phyloP scores from a whole-genome alignment of 768 basidiomycete species.

The Russula lepida region DNA sequence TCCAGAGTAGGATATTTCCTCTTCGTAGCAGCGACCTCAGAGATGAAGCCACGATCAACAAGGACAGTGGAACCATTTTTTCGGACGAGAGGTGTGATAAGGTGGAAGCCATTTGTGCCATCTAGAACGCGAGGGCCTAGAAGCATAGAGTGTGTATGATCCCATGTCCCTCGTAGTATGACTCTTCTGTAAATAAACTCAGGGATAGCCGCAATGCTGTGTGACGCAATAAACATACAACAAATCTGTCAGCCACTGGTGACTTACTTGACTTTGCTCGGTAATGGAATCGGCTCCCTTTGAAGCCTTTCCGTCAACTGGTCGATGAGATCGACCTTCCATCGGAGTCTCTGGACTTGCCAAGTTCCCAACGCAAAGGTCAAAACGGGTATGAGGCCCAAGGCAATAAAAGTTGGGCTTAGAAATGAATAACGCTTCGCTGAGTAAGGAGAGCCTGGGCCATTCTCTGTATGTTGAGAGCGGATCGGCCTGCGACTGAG shows the following conservation, averaged over 20 bases:
- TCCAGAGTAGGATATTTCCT: slow-evolving; percentile 31
- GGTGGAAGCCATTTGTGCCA: slow-evolving; percentile 78
- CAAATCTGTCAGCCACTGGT: slow-evolving; percentile 8
- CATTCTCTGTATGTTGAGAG: slow-evolving; percentile 9
- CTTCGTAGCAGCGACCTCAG: slow-evolving; percentile 43
- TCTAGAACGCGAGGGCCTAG: slow-evolving; percentile 84
- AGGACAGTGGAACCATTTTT: slow-evolving; percentile 76
- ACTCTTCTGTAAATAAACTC: slow-evolving; percentile 90
- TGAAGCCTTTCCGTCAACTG: slow-evolving; percentile 87
- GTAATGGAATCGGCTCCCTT: slow-evolving; percentile 67
- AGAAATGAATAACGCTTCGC: slow-evolving; percentile 53
- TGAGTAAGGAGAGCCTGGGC: slow-evolving; percentile 34
- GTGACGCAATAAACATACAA: slow-evolving; percentile 22
- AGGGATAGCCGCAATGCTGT: slow-evolving; percentile 64
- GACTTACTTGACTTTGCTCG: slow-evolving; percentile 78
- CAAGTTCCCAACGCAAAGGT: slow-evolving; percentile 86
- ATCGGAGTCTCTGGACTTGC: slow-evolving; percentile 89
- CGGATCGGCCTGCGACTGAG: slow-evolving; percentile 5
- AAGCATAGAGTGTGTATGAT: slow-evolving; percentile 68
- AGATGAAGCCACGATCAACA: slow-evolving; percentile 88
- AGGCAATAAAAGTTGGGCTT: slow-evolving; percentile 60
- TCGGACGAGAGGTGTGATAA: slow-evolving; percentile 80
- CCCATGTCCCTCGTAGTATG: slow-evolving; percentile 66
- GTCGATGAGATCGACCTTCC: slow-evolving; percentile 92
- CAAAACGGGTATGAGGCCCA: slow-evolving; percentile 84